Base-by-base conservation (phyloP, 257 asterid genomes). In the Solanum sparsipilum region DNA sequence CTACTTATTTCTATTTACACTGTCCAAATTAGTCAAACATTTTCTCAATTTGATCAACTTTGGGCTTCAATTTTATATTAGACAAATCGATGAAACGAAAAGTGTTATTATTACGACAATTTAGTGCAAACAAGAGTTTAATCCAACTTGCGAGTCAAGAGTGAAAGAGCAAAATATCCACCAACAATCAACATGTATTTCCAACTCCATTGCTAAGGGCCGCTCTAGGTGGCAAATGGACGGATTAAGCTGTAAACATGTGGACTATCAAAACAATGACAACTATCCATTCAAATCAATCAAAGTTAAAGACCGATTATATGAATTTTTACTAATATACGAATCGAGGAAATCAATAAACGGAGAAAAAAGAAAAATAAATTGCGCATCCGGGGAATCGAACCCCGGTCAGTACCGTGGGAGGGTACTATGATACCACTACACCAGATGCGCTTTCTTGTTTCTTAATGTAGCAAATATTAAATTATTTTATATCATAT, bases 351-450 rank as follows among this genome's bases (percentile, higher is more conserved):
- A 18, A 34, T 34, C 9, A 36, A 21, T 13, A 70, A 70, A 31
- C 23, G 6, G 25, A 18, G 32, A 11, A 8, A 18, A 0, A 73
- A 18, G 12, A 13, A 35, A 0, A 21, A 4, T 0, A 4, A 4
- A 73, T 15, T 74, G 83, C 56, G 56, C 83, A 75, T 75, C 83
- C 56, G 27, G 83, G 83, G 83, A 75, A 75, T 36, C 83, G 56
- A 75, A 75, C 98, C 98, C 99, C 90, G 97, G 99, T 97, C 98
- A 94, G 98, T 96, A 96, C 99, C 99, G 99, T 97, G 98, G 99
- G 98, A 96, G 99, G 99, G 99, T 97, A 96, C 99, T 95, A 96
- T 97, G 99, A 96, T 97, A 94, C 98, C 99, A 96, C 99, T 96
- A 96, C 99, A 95, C 99, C 93, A 97, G 98, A 97, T 97, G 99